Base-by-base conservation (phyloP, 768 basidiomycete species). In the Pleurotus giganteus region DNA sequence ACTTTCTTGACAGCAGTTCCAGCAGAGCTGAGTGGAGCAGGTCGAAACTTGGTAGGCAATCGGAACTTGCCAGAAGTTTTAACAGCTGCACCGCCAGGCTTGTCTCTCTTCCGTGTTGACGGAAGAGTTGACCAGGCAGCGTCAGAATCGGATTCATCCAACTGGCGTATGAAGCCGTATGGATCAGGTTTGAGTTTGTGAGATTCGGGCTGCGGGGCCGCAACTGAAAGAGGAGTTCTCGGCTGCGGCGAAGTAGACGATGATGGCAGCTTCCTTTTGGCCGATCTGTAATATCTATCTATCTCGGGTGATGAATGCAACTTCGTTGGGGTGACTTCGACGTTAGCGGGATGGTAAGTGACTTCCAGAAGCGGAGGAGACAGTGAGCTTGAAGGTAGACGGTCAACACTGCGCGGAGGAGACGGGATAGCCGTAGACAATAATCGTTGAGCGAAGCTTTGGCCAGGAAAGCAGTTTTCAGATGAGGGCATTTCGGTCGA, bases 21-120 rank as follows among this genome's bases (percentile, higher is more conserved):
- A 3, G 24, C 32, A 24, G 3, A 27, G 19, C 50, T 29, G 11
- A 36, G 27, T 37, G 19, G 49, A 51, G 34, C 34, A 51, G 49
- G 49, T 11, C 49, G 31, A 23, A 51, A 51, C 15, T 29, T 34
- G 9, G 43, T 8, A 12, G 56, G 56, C 13, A 57, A 47, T 12
- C 56, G 47, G 32, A 57, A 57, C 24, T 19, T 31, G 11, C 50
- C 56, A 11, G 55, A 56, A 7, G 55, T 56, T 39, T 56, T 56
- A n/a, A n/a, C n/a, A n/a, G n/a, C n/a, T n/a, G n/a, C n/a, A n/a
- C n/a, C n/a, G 31, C 41, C 47, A 2, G 15, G 42, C 47, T 11
- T 34, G 24, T 26, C 31, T 27, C 41, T 36, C n/a, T 26, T 51
- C 11, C 21, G 32, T 29, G 51, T 21, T 7, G 27, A 37, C 13